Evolutionary conservation across 306 rosid species (phyloP).

Genomic region (Acacia acuminata): DNA sequence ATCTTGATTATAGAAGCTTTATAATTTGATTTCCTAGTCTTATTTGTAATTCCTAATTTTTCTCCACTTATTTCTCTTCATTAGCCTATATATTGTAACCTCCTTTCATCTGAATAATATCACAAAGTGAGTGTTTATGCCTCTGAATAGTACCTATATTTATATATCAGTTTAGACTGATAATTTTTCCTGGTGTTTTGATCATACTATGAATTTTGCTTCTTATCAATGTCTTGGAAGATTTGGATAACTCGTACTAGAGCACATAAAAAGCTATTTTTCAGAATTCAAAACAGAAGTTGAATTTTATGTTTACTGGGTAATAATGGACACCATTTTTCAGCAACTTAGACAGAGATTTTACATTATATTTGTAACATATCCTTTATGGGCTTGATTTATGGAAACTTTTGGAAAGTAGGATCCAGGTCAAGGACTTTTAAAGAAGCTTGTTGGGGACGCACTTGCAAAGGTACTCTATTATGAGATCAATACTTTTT

Average conservation of each 20-base stretch:
- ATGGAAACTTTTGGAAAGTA: constrained; percentile 42
- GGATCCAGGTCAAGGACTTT: constrained; percentile 87
- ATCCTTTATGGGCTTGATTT: constrained; percentile 19
- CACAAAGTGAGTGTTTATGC: too few species aligned
- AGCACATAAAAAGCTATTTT: neutral
- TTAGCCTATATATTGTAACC: too few species aligned
- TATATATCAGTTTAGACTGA: neutral
- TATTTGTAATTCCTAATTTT: too few species aligned
- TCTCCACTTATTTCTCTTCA: too few species aligned
- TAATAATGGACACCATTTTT: neutral
- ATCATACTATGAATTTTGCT: too few species aligned
- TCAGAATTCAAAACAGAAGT: neutral
- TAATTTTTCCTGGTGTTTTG: neutral
- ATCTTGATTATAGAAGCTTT: too few species aligned
- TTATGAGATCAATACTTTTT: neutral
- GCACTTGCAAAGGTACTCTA: constrained; percentile 61
- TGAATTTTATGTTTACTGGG: neutral
- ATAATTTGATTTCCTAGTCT: neutral
- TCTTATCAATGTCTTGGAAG: too few species aligned
- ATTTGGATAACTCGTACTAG: neutral
- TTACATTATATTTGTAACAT: neutral
- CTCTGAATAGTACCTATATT: too few species aligned
- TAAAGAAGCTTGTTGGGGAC: constrained; percentile 74
- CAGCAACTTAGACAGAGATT: neutral
- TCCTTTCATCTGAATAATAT: too few species aligned